Evolutionary conservation across 305 asterid genomes (phyloP).

Genomic region (Fraxinus xanthoxyloides): DNA sequence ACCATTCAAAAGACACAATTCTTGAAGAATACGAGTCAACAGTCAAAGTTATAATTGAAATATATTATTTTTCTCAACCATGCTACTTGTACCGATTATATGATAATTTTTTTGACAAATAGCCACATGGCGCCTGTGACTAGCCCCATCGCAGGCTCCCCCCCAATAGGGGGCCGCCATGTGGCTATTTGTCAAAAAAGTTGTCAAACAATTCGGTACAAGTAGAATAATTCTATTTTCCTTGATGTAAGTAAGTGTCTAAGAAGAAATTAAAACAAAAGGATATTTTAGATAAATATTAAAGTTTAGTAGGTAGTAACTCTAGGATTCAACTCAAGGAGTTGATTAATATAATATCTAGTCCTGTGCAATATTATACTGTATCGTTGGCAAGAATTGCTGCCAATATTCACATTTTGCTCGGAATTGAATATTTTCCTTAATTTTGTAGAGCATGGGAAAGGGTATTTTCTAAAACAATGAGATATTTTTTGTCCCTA

Average conservation of each 20-base stretch:
- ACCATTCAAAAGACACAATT: not conserved
- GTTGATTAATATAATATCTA: not conserved
- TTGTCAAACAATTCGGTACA: no score
- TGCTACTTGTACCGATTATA: no score
- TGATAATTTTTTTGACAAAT: no score
- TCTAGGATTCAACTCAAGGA: not conserved
- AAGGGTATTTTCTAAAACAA: not conserved
- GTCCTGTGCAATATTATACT: not conserved
- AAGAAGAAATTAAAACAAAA: not conserved
- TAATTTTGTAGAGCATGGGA: not conserved
- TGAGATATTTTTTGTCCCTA: not conserved
- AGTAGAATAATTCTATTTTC: no score
- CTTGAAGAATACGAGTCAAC: not conserved
- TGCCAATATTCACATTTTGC: not conserved
- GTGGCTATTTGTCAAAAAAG: no score
- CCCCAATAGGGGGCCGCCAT: no score
- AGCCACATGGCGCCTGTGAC: no score
- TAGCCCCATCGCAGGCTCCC: no score
- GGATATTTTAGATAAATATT: not conserved
- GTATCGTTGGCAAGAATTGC: not conserved
- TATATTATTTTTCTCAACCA: no score
- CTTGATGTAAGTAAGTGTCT: not conserved
- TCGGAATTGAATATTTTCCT: not conserved
- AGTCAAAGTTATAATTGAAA: not conserved
- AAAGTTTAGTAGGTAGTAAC: not conserved